A percentile compares a stretch with the other conserved stretches of the same genome.
phyloP scores from a whole-genome alignment of 768 basidiomycete genomes.

The Leccinum disarticulatum region DNA sequence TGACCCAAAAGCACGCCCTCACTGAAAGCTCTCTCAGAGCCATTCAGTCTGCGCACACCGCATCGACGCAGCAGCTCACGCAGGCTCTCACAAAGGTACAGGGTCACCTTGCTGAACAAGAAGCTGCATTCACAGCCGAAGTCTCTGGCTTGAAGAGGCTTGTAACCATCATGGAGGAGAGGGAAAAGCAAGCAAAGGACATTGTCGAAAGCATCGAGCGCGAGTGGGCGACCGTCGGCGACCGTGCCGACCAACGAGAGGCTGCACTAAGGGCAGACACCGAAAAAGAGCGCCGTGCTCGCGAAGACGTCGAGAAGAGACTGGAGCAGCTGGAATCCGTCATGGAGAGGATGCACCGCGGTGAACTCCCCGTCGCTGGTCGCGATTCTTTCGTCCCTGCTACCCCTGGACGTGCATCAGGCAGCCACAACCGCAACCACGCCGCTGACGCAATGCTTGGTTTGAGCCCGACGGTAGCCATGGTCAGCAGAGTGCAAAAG shows the following conservation, averaged over 20 bases:
- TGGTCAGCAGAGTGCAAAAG: conserved; percentile 79
- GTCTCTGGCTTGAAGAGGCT: conserved; percentile 71
- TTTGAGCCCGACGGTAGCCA: conserved; percentile 84
- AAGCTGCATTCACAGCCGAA: conserved; percentile 79
- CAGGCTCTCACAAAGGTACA: conserved; percentile 76
- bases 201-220: conserved; percentile 81
- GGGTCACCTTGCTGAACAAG: conserved; percentile 80
- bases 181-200: conserved; percentile 81
- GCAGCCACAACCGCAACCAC: conserved; percentile 44
- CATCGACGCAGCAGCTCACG: conserved; percentile 73
- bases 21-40: conserved; percentile 69
- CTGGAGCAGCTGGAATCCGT: conserved; percentile 71
- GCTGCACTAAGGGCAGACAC: conserved; percentile 64
- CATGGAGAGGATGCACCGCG: conserved; percentile 67
- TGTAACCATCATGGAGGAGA: conserved; percentile 81
- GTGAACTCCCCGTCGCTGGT: conserved; percentile 63
- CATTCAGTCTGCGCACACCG: conserved; percentile 67
- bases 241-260: conserved; percentile 68
- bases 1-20: conserved; percentile 65
- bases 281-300: conserved; percentile 65
- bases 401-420: conserved; percentile 44
- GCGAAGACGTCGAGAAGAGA: conserved; percentile 71
- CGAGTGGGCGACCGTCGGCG: conserved; percentile 76
- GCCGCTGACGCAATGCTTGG: conserved; percentile 59
- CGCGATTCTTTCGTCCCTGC: conserved; percentile 38